Percentiles rank a stretch among this genome's conserved stretches.
These are phyloP conservation scores for Lasiosphaeriaceae sp. DNA, from an alignment of 495 filamentous ascomycete species.

Conservation along the genomic window DNA sequence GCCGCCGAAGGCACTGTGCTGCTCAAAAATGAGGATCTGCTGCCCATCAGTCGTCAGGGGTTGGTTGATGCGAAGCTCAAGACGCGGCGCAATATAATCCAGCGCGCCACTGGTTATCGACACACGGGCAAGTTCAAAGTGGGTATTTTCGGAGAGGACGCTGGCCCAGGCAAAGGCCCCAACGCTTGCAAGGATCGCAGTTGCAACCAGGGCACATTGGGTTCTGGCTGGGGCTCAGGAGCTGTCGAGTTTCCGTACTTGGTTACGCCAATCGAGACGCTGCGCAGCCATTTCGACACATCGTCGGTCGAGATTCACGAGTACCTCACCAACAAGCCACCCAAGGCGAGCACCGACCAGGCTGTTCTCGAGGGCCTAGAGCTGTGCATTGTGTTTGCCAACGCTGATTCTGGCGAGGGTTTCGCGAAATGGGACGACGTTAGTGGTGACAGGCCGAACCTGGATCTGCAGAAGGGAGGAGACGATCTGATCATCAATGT, in stretches of 20 bases:
- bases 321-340: slow-evolving; percentile 53
- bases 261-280: slow-evolving; percentile 62
- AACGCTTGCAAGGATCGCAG: slow-evolving; percentile 71
- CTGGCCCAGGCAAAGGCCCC: slow-evolving; percentile 62
- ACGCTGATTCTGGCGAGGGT: slow-evolving; percentile 60
- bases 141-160: slow-evolving; percentile 84
- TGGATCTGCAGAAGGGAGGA: slow-evolving; percentile 73
- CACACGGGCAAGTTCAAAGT: slow-evolving; percentile 50
- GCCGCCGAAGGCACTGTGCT: slow-evolving; percentile 83
- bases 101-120: slow-evolving; percentile 15
- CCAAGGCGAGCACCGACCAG: slow-evolving; percentile 20
- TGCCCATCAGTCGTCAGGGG: slow-evolving; percentile 55
- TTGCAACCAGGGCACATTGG: slow-evolving; percentile 75
- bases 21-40: slow-evolving; percentile 73
- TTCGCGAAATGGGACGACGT: slow-evolving; percentile 61
- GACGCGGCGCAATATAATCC: slow-evolving; percentile 15
- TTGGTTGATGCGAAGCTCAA: slow-evolving; percentile 33
- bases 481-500: slow-evolving; percentile 69
- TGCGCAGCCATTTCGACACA: slow-evolving; percentile 57
- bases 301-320: slow-evolving; percentile 57
- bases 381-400: slow-evolving; percentile 65
- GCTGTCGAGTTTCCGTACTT: slow-evolving; percentile 85
- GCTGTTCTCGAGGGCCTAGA: slow-evolving; percentile 50
- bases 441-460: slow-evolving; percentile 76
- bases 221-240: slow-evolving; percentile 85